phyloP scores from a whole-genome alignment of 768 basidiomycete genomes.

The Suillus brevipes region DNA sequence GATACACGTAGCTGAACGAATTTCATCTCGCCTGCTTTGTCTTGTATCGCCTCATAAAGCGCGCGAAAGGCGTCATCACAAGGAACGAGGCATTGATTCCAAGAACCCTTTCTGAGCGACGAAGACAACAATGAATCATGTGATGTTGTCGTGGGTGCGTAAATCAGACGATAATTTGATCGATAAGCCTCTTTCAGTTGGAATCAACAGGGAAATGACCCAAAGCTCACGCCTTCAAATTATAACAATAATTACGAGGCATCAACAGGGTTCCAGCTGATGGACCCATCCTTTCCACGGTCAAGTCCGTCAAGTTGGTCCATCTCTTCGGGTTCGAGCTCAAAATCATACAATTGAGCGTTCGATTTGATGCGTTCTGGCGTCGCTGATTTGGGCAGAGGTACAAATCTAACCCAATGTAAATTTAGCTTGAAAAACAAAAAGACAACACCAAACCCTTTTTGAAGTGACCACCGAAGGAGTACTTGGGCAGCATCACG shows the following conservation, averaged over 20 bases:
- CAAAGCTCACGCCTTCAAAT: neutral
- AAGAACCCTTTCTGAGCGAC: neutral
- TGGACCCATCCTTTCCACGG: conserved; percentile 65
- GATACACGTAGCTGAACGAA: neutral
- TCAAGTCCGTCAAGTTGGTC: conserved; percentile 65
- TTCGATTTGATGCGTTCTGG: conserved; percentile 73
- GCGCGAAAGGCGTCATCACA: neutral
- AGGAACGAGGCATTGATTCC: neutral
- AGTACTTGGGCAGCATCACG: conserved; percentile 78
- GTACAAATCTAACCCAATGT: conserved; percentile 56
- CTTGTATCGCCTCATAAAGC: neutral
- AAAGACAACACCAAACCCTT: conserved; percentile 50
- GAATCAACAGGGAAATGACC: neutral
- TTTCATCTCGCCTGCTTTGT: neutral
- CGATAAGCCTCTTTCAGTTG: conserved; percentile 1
- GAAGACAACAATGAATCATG: neutral
- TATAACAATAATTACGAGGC: conserved; percentile 22
- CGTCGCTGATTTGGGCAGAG: conserved; percentile 80
- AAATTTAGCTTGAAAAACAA: neutral
- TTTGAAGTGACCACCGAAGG: conserved; percentile 89
- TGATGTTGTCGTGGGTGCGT: neutral
- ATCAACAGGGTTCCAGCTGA: conserved; percentile 86
- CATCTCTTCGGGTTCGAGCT: conserved; percentile 66
- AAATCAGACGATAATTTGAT: neutral
- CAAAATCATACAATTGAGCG: conserved; percentile 73